Evolutionary conservation across 805 yeast species (phyloP), one percentile per base, ranked within the genome.

Genomic region (Ogataea minuta): DNA sequence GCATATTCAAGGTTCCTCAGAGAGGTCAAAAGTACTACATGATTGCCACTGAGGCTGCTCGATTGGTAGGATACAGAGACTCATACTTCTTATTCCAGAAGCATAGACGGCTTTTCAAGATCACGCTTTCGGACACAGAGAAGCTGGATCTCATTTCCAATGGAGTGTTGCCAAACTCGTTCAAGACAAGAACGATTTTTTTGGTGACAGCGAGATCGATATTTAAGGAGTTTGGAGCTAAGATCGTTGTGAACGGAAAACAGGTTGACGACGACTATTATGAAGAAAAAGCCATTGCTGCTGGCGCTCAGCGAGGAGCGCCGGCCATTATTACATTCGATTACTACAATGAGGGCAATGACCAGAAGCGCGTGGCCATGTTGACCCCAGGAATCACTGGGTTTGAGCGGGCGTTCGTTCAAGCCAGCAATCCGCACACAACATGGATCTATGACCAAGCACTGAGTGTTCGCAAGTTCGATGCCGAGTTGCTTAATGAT

Each of bases 41-140:
- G 95, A 76, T 93, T 33, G 82, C 95, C 2, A 90, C 98, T 0
- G 99, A 93, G 57, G 96, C 96, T 2, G 97, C 99, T 1, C 76
- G 98, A 51, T 79, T 91, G 54, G 88, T 91, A 45, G 98, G 97
- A 3, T 86, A 89, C 65, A 74, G 96, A 51, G 97, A 91, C 58
- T 86, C 96, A 2, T 89, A 91, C 55, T 68, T 89, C 37, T 70
- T 91, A 44, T 89, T 91, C 66, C 95, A 90, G 57, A 84, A 89
- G 34, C 96, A 91, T 64, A 75, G 79, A 35, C 70, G 77, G 35
- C 68, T 93, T 36, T 82, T 74, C 67, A 88, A 90, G 56, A 76
- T 83, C 45, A 77, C 84, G 9, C 70, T 90, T 31, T 70, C 76
- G 9, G 86, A 84, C 45, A 84, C 76, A 12, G 95, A 89, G 58